phyloP scores from a whole-genome alignment of 257 asterid species.

The Marsdenia floribunda region DNA sequence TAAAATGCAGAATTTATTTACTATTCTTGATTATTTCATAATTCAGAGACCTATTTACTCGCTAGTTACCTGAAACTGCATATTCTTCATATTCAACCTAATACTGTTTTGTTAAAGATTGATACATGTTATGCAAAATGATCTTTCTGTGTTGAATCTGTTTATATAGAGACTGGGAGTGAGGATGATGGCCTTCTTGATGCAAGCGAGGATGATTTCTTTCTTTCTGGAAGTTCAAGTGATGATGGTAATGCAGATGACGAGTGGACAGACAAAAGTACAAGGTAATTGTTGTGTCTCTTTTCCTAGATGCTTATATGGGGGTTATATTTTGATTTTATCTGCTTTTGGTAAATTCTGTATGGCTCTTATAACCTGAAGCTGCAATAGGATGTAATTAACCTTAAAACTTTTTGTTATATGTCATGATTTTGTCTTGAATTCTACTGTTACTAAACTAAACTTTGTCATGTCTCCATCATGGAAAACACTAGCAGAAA shows the following conservation, averaged over 20 bases:
- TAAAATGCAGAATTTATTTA: not conserved
- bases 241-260: constrained; percentile 94
- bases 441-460: not conserved
- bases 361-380: not conserved
- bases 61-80: not conserved
- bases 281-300: constrained; percentile 44
- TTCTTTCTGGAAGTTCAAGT: constrained; percentile 82
- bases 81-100: not conserved
- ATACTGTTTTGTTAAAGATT: not conserved
- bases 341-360: not conserved
- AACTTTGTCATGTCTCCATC: not conserved
- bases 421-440: not conserved
- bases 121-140: not conserved
- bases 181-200: constrained; percentile 94
- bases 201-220: constrained; percentile 84
- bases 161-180: constrained; percentile 81
- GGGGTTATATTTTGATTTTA: not conserved
- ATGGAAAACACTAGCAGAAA: not conserved
- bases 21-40: not conserved
- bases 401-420: not conserved
- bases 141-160: constrained; percentile 18
- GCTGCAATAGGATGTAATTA: not conserved
- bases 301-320: not conserved
- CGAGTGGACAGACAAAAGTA: constrained; percentile 77
- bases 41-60: not conserved